Base-by-base conservation (phyloP, 768 basidiomycete species). In the Lactarius vividus region DNA sequence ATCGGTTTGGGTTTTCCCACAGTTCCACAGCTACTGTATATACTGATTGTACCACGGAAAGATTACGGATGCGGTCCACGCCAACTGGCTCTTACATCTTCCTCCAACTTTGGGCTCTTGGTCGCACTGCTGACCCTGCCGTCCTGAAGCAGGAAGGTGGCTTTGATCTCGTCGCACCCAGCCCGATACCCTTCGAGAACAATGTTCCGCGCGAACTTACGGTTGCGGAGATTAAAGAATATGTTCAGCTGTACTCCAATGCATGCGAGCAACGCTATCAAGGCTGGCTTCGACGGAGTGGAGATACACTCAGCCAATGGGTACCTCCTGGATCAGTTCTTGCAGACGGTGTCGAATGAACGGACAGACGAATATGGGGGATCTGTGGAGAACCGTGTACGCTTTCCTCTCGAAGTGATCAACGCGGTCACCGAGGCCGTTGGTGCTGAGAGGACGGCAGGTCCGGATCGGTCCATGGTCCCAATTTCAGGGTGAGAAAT, bases 51-150 rank as follows among this genome's bases (percentile, higher is more conserved):
- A 10, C 52, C 13, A 57, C 29, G 8, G 55, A 86, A 84, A 73
- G 65, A 20, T 92, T 16, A 83, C 82, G 20, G 80, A 83, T 10
- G 82, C 79, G 0, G 86, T 88, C 0, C 88, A 89, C 71, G 80
- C 78, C 2, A 79, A 82, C n/a, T 54, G 80, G 80, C 4, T 83
- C 79, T 0, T 80, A 75, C 72, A 82, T 88, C 31, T 85, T 77
- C 72, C 64, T 81, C 31, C 87, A 88, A 71, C 78, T 86, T 1
- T 85, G 85, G 79, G 86, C 86, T 1, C 71, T 84, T 2, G 87
- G 84, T 0, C 80, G 84, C 2, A 70, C 75, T 0, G 81, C 81
- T 4, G 56, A 72, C 26, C 66, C 74, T 26, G 68, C 71, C 0
- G 55, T 77, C 37, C 75, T 87, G 0, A 69, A 69, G 6, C 71